Evolutionary conservation across 768 basidiomycete species (phyloP).

Genomic region (Suillus weaverae): DNA sequence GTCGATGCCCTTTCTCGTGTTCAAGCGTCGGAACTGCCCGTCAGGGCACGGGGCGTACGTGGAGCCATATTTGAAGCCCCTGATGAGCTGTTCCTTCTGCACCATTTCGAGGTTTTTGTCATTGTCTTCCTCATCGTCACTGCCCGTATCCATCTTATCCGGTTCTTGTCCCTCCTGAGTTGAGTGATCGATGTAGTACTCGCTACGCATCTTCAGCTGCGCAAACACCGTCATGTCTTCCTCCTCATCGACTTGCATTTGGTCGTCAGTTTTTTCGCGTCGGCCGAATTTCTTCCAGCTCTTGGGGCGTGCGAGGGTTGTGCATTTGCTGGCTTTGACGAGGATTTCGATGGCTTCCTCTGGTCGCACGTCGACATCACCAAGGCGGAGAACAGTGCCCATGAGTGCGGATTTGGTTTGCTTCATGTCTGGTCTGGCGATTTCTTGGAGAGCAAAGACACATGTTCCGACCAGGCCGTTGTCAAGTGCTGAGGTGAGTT

Average conservation of each 20-base stretch:
- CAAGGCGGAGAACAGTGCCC: slow-evolving; percentile 71
- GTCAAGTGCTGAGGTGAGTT: slow-evolving; percentile 39
- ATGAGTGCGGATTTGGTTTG: slow-evolving; percentile 64
- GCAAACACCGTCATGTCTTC: slow-evolving; percentile 37
- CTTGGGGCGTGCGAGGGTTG: slow-evolving; percentile 65
- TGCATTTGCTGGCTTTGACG: slow-evolving; percentile 80
- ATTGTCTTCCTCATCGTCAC: slow-evolving; percentile 34
- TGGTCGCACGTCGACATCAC: slow-evolving; percentile 63
- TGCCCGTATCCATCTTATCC: slow-evolving; percentile 27
- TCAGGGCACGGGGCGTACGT: slow-evolving; percentile 86
- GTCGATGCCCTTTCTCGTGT: slow-evolving; percentile 83
- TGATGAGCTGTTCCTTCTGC: slow-evolving; percentile 76
- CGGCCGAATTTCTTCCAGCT: slow-evolving; percentile 76
- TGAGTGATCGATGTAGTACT: slow-evolving; percentile 57
- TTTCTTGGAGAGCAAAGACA: slow-evolving; percentile 27
- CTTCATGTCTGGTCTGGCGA: slow-evolving; percentile 58
- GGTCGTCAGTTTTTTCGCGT: slow-evolving; percentile 35
- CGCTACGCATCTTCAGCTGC: slow-evolving; percentile 44
- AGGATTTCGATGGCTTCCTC: slow-evolving; percentile 75
- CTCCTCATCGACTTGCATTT: slow-evolving; percentile 27
- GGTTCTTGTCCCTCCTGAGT: slow-evolving; percentile 32
- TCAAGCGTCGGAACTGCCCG: slow-evolving; percentile 73
- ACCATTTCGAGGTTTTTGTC: slow-evolving; percentile 51
- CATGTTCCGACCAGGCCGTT: slow-evolving; percentile 32
- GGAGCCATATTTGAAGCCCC: slow-evolving; percentile 88